Evolutionary conservation across 371 early-diverging fungal species (phyloP).

Genomic region (Umbelopsis sp.): DNA sequence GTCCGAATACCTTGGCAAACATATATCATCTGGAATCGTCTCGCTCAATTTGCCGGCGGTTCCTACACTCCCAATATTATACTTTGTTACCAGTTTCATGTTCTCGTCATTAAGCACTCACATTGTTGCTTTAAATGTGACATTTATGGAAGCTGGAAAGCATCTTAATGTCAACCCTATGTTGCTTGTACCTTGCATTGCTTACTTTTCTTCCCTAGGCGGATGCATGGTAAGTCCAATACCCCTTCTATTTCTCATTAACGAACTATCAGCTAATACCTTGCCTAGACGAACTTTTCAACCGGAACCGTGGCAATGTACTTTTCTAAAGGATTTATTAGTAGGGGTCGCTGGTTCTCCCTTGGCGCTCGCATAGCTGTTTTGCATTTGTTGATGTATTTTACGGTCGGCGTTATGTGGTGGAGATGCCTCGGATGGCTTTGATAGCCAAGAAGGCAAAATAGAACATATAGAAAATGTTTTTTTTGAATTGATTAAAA

Average conservation of each 20-base stretch:
- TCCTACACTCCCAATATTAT: slow-evolving; percentile 59
- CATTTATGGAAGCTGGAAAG: slow-evolving; percentile 76
- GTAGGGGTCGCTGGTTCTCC: slow-evolving; percentile 62
- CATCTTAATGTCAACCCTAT: slow-evolving; percentile 62
- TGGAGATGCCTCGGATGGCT: slow-evolving; percentile 73
- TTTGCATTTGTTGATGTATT: slow-evolving; percentile 56
- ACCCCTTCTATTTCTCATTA: slow-evolving; percentile 55
- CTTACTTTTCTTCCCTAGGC: slow-evolving; percentile 67
- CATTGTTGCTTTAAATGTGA: slow-evolving; percentile 72
- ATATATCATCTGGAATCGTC: slow-evolving; percentile 47
- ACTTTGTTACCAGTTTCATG: slow-evolving; percentile 73
- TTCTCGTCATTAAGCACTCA: slow-evolving; percentile 74
- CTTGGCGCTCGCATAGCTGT: slow-evolving; percentile 59
- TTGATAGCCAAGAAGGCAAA: slow-evolving; percentile 17
- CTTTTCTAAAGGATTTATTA: slow-evolving; percentile 61
- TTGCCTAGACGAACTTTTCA: slow-evolving; percentile 58
- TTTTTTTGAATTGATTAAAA: background rate
- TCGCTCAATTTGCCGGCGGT: slow-evolving; percentile 40
- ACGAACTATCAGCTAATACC: slow-evolving; percentile 62
- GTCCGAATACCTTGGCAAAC: slow-evolving; percentile 63
- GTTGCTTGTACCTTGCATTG: slow-evolving; percentile 60
- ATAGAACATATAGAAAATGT: no score
- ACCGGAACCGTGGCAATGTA: slow-evolving; percentile 65
- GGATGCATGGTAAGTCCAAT: slow-evolving; percentile 63
- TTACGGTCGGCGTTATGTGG: slow-evolving; percentile 71